phyloP scores from a whole-genome alignment of 495 filamentous ascomycete genomes.

The Annulohypoxylon stygium region DNA sequence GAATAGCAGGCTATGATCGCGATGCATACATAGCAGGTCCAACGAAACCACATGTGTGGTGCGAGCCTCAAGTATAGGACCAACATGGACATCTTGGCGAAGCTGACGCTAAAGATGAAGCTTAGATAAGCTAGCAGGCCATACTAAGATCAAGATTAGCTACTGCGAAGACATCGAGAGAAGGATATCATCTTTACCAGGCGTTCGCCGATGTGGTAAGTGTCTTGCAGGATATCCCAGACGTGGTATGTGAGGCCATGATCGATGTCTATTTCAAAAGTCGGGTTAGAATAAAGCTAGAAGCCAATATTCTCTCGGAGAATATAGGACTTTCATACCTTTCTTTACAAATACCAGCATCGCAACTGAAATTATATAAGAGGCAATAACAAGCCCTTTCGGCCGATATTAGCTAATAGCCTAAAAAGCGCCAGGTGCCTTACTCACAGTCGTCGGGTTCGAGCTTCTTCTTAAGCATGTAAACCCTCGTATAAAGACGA shows the following conservation, averaged over 20 bases:
- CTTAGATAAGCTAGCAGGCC: conserved; percentile 34
- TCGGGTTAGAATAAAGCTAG: neutral
- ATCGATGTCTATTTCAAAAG: conserved; percentile 29
- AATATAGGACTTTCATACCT: conserved; percentile 22
- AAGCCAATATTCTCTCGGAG: neutral
- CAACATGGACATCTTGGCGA: conserved; percentile 40
- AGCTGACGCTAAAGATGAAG: conserved; percentile 40
- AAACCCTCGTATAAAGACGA: conserved; percentile 29
- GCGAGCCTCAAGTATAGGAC: conserved; percentile 36
- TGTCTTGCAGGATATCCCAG: conserved; percentile 40
- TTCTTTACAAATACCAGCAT: conserved; percentile 41
- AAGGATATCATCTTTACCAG: conserved; percentile 21
- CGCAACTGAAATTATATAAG: conserved; percentile 33
- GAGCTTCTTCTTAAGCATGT: conserved; percentile 23
- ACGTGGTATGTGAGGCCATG: conserved; percentile 43
- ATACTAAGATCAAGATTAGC: conserved; percentile 28
- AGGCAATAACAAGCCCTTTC: conserved; percentile 36
- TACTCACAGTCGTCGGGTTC: conserved; percentile 34
- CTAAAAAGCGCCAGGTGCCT: neutral
- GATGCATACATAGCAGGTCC: conserved; percentile 31
- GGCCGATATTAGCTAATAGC: conserved; percentile 5
- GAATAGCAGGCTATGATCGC: conserved; percentile 30
- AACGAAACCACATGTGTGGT: conserved; percentile 32
- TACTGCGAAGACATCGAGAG: neutral
- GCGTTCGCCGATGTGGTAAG: conserved; percentile 39